A percentile compares a stretch with the other conserved stretches of the same genome.
Conservation (phyloP, 176 grass and related monocot genomes). For the Tillandsia fasciculata region DNA sequence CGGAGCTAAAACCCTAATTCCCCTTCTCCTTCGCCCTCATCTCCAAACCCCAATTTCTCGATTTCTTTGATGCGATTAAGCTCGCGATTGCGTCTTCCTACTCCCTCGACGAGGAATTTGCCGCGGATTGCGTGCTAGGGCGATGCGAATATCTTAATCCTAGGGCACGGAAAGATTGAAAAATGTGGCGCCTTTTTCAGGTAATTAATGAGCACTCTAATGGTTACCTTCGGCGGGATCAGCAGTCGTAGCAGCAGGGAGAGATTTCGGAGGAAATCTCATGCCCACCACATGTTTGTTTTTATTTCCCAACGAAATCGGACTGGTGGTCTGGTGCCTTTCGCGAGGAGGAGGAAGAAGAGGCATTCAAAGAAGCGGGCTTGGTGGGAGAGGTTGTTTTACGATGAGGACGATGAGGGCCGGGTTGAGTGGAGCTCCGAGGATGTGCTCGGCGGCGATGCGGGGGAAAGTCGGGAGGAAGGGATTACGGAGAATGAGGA, state of each 20-base stretch:
- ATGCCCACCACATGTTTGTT: conserved; percentile 29
- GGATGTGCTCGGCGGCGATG: conserved; percentile 29
- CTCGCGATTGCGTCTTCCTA: no score
- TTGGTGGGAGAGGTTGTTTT: conserved; percentile 64
- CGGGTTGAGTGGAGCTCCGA: conserved; percentile 43
- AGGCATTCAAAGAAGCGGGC: conserved; percentile 35
- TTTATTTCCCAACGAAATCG: conserved; percentile 36
- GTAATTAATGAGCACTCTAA: conserved; percentile 50
- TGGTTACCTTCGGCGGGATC: conserved; percentile 27
- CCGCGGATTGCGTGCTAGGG: background rate
- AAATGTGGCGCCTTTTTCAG: conserved; percentile 38
- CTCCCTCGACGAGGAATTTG: no score
- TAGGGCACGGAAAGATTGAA: conserved; percentile 19
- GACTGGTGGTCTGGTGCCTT: conserved; percentile 25
- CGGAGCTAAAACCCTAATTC: background rate
- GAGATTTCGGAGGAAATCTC: conserved; percentile 13
- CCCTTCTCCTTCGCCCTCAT: background rate
- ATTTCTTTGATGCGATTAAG: background rate
- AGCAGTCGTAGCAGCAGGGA: conserved; percentile 6
- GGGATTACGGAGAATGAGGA: conserved; percentile 50
- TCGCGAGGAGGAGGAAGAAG: conserved; percentile 27
- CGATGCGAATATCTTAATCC: background rate
- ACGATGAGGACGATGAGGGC: conserved; percentile 48
- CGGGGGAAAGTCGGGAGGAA: conserved; percentile 9
- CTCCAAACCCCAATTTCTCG: background rate